Evolutionary conservation across 495 filamentous ascomycete genomes (phyloP).

Genomic region (Penicillium egyptiacum): DNA sequence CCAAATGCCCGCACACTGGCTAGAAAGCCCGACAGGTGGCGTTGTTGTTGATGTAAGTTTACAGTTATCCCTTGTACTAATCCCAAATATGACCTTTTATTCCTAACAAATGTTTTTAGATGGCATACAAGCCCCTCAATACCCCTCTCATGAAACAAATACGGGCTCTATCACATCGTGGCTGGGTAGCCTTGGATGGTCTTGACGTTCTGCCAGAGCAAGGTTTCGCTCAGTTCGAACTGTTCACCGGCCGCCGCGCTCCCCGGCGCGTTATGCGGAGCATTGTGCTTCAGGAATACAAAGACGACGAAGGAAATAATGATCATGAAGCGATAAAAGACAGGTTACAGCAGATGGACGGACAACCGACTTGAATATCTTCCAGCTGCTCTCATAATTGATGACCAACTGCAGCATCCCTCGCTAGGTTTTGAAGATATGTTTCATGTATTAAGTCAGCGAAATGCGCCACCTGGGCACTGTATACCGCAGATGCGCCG

Average conservation of each 20-base stretch:
- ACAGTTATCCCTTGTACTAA: not conserved
- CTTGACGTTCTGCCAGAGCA: constrained; percentile 76
- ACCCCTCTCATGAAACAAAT: constrained; percentile 71
- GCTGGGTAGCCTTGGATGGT: constrained; percentile 75
- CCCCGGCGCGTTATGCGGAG: constrained; percentile 66
- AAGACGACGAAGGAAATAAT: constrained; percentile 40
- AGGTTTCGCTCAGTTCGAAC: constrained; percentile 77
- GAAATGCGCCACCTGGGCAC: no score
- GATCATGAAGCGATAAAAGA: constrained; percentile 34
- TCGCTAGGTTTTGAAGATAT: no score
- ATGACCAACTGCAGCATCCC: not conserved
- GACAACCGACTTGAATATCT: constrained; percentile 34
- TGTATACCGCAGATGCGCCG: no score
- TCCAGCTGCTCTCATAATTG: not conserved
- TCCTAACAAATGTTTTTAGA: constrained; percentile 30
- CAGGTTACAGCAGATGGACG: constrained; percentile 40
- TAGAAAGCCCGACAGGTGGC: constrained; percentile 73
- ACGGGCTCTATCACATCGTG: constrained; percentile 52
- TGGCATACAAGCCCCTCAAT: constrained; percentile 70
- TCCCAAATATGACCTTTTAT: not conserved
- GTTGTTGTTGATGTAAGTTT: constrained; percentile 67
- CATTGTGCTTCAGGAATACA: constrained; percentile 43
- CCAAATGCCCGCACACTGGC: constrained; percentile 67
- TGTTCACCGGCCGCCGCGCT: constrained; percentile 74
- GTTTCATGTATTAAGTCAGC: no score